Conservation (phyloP, 768 basidiomycete species). For the Tylopilus balloui region DNA sequence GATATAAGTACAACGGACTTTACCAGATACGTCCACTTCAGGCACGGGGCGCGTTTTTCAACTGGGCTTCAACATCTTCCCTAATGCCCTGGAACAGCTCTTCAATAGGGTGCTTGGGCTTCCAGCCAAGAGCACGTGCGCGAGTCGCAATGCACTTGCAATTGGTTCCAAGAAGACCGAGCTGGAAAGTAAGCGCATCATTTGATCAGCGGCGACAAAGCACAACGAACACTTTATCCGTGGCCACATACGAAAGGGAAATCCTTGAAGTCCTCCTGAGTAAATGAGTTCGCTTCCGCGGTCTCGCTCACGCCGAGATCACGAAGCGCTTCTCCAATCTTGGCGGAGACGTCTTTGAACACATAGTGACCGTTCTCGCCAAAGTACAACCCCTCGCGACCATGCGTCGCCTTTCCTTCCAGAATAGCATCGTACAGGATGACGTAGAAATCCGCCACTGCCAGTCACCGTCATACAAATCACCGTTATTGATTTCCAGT, state of each 20-base stretch:
- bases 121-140: slow-evolving; percentile 26
- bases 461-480: neutral
- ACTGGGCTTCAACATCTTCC: slow-evolving; percentile 19
- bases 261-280: slow-evolving; percentile 19
- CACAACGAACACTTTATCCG: neutral
- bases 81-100: slow-evolving; percentile 20
- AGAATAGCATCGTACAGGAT: slow-evolving; percentile 38
- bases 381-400: slow-evolving; percentile 51
- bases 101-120: slow-evolving; percentile 29
- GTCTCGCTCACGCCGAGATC: slow-evolving; percentile 17
- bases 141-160: slow-evolving; percentile 19
- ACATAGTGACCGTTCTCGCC: slow-evolving; percentile 48
- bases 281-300: slow-evolving; percentile 40
- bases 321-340: slow-evolving; percentile 35
- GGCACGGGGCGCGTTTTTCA: slow-evolving; percentile 3
- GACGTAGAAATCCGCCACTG: slow-evolving; percentile 40
- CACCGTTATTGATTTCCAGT: neutral
- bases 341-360: slow-evolving; percentile 41
- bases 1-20: neutral
- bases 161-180: slow-evolving; percentile 19
- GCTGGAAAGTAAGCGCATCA: slow-evolving; percentile 4
- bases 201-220: neutral
- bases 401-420: slow-evolving; percentile 19
- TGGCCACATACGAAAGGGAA: slow-evolving; percentile 2
- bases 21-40: neutral